Evolutionary conservation across 2,329 filamentous ascomycete species (phyloP).

Genomic region (Stemphylium beticola): DNA sequence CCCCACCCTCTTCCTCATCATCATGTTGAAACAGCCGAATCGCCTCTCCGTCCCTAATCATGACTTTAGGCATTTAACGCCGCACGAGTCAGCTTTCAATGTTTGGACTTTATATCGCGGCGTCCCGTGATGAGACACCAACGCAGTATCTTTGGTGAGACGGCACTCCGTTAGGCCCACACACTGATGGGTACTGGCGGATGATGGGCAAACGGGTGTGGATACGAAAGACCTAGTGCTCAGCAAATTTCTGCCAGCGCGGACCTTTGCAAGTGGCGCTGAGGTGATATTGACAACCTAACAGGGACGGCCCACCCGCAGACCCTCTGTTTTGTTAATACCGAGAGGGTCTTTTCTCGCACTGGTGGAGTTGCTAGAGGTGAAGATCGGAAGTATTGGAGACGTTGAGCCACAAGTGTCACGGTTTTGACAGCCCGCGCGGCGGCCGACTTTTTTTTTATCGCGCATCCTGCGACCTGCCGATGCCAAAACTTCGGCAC

Average conservation of each 20-base stretch:
- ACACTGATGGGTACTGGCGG: constrained; percentile 7
- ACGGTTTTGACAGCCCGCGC: constrained; percentile 4
- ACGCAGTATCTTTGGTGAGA: neutral
- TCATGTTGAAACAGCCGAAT: constrained; percentile 9
- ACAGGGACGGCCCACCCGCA: constrained; percentile 15
- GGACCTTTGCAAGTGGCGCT: constrained; percentile 11
- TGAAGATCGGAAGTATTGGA: constrained; percentile 7
- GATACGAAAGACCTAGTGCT: constrained; percentile 18
- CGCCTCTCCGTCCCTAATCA: constrained; percentile 2
- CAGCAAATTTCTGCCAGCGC: constrained; percentile 19
- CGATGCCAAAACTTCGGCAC: constrained; percentile 12
- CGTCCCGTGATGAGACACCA: neutral
- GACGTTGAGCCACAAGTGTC: constrained; percentile 8
- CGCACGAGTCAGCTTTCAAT: constrained; percentile 9
- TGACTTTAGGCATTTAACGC: constrained; percentile 8
- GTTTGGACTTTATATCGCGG: neutral
- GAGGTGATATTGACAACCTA: constrained; percentile 17
- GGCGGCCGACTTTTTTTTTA: constrained; percentile 1
- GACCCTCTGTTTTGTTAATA: constrained; percentile 8
- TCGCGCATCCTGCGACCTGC: constrained; percentile 12
- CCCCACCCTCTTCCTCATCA: constrained; percentile 19
- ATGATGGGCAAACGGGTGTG: constrained; percentile 23
- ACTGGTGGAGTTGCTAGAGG: constrained; percentile 11
- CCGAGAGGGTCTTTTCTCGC: constrained; percentile 4
- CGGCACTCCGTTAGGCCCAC: neutral